A percentile compares a stretch with the other conserved stretches of the same genome.
These are phyloP conservation scores for Boletus sp. DNA, from an alignment of 768 basidiomycete genomes.

Conservation along the genomic window DNA sequence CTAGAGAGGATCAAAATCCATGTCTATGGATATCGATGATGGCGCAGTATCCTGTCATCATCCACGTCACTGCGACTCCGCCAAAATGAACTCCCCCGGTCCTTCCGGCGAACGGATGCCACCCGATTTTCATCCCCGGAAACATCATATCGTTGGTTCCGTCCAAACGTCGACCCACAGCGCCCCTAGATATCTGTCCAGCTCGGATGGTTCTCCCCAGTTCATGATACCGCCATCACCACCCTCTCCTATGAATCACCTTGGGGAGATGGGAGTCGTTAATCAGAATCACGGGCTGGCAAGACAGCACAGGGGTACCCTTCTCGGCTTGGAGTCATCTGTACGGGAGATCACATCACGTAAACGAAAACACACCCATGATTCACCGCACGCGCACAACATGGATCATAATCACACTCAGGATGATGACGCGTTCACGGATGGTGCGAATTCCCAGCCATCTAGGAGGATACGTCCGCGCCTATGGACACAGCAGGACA, in stretches of 20 bases:
- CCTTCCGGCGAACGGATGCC: neutral
- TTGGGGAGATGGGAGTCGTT: neutral
- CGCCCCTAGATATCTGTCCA: neutral
- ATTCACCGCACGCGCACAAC: neutral
- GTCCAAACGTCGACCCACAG: neutral
- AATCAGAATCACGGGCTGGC: neutral
- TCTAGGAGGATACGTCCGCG: slow-evolving; percentile 8
- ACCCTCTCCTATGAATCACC: neutral
- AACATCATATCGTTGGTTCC: neutral
- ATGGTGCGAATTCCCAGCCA: neutral
- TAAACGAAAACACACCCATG: slow-evolving; percentile 19
- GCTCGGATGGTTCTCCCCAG: neutral
- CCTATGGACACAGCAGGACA: neutral
- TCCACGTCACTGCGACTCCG: neutral
- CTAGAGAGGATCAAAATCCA: slow-evolving; percentile 8
- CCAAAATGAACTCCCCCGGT: neutral
- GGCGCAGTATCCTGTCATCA: neutral
- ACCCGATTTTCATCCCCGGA: neutral
- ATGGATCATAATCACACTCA: neutral
- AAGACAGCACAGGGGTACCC: neutral
- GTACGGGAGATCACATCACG: neutral
- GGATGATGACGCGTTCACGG: neutral
- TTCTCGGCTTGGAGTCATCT: neutral
- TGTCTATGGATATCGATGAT: slow-evolving; percentile 13
- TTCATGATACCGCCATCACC: neutral